Conservation (phyloP, 163 green algal species). For the Chlamydomonas reinhardtii region DNA sequence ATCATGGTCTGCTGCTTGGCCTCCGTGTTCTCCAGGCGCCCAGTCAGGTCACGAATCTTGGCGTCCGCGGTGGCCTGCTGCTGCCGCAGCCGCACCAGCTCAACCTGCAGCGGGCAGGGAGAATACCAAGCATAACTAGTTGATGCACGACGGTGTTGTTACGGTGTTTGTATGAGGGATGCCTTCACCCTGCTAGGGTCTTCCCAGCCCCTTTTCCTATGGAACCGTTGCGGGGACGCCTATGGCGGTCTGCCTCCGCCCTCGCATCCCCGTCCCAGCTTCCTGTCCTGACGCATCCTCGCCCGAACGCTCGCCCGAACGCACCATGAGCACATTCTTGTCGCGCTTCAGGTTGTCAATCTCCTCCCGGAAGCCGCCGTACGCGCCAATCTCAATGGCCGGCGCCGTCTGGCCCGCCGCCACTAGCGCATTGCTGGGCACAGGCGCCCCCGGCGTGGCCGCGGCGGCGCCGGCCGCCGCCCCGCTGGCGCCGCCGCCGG, state of each 20-base stretch:
- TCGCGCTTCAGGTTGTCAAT: conserved; percentile 93
- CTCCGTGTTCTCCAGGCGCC: conserved; percentile 81
- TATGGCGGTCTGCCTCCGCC: no score
- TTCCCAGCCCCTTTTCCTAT: no score
- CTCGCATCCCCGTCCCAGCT: no score
- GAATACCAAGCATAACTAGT: no score
- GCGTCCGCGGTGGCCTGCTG: conserved; percentile 78
- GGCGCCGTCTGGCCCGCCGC: not conserved
- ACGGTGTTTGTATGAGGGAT: no score
- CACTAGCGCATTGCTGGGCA: conserved; percentile 20
- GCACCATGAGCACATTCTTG: conserved; percentile 89
- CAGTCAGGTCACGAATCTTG: conserved; percentile 73
- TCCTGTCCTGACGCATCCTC: no score
- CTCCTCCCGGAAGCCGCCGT: conserved; percentile 88
- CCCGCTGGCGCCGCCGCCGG: not conserved
- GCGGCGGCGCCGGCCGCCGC: not conserved
- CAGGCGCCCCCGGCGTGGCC: not conserved
- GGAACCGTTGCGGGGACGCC: no score
- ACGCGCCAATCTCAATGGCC: conserved; percentile 79
- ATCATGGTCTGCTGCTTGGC: conserved; percentile 89
- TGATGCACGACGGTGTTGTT: no score
- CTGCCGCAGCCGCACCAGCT: conserved; percentile 91
- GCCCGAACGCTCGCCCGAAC: no score
- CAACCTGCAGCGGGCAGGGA: conserved; percentile 22
- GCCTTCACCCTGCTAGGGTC: no score